A percentile compares a stretch with the other conserved stretches of the same genome.
These are phyloP conservation scores for Chaetomium olivaceum DNA, from an alignment of 2,329 filamentous ascomycete species.

Conservation along the genomic window DNA sequence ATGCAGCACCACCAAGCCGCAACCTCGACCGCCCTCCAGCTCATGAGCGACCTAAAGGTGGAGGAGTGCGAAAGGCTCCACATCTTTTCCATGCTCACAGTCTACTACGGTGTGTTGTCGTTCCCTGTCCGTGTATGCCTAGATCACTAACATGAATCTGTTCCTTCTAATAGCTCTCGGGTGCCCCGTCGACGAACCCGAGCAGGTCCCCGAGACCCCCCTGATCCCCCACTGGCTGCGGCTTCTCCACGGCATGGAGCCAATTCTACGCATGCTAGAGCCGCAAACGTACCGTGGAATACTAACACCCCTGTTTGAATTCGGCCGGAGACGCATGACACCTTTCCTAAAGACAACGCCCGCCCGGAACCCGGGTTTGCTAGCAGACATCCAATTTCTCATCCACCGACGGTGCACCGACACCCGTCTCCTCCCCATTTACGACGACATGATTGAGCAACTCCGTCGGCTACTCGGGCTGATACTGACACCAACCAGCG, in stretches of 20 bases:
- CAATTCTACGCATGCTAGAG: slow-evolving; percentile 9
- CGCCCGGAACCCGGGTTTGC: slow-evolving; percentile 7
- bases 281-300: slow-evolving; percentile 12
- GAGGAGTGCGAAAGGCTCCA: slow-evolving; percentile 34
- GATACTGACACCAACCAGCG: not conserved
- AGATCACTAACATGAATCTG: not conserved
- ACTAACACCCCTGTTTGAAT: slow-evolving; percentile 14
- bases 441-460: slow-evolving; percentile 18
- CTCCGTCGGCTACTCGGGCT: slow-evolving; percentile 14
- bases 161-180: not conserved
- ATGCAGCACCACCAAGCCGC: slow-evolving; percentile 18
- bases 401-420: slow-evolving; percentile 9
- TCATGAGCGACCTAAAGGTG: slow-evolving; percentile 25
- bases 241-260: slow-evolving; percentile 18
- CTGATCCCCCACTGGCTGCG: slow-evolving; percentile 17
- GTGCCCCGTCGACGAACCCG: slow-evolving; percentile 10
- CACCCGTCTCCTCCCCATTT: slow-evolving; percentile 4
- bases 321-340: slow-evolving; percentile 10
- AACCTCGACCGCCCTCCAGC: slow-evolving; percentile 23
- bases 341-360: slow-evolving; percentile 9
- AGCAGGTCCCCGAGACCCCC: slow-evolving; percentile 3
- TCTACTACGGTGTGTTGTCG: slow-evolving; percentile 33
- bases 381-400: slow-evolving; percentile 12
- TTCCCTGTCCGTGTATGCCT: not conserved
- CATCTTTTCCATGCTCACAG: slow-evolving; percentile 35